A percentile compares a stretch with the other conserved stretches of the same genome.
phyloP scores from a whole-genome alignment of 129 eudicot species.

The Silybum marianum region DNA sequence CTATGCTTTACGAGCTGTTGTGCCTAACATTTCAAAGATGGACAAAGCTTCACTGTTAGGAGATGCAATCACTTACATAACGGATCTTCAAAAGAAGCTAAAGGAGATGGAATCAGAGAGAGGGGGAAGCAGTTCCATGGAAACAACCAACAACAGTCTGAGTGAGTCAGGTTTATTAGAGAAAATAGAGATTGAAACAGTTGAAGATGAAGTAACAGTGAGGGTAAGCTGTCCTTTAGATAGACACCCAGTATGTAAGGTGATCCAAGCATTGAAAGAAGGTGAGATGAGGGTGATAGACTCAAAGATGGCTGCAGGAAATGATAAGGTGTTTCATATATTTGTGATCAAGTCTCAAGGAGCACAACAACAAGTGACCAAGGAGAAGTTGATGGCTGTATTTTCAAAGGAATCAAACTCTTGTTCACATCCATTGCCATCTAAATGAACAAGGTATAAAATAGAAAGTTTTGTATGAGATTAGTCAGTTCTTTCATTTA shows the following conservation, averaged over 20 bases:
- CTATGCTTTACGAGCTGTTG: constrained; percentile 71
- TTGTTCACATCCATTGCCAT: neutral
- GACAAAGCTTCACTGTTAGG: constrained; percentile 82
- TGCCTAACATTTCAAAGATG: constrained; percentile 77
- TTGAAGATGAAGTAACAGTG: constrained; percentile 43
- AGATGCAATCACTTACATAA: constrained; percentile 79
- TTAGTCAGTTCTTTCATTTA: neutral
- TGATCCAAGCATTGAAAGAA: constrained; percentile 55
- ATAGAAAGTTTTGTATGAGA: constrained; percentile 5
- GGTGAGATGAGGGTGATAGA: constrained; percentile 46
- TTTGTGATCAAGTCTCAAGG: constrained; percentile 53
- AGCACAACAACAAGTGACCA: constrained; percentile 46
- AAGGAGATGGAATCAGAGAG: constrained; percentile 55
- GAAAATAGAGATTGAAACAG: constrained; percentile 46
- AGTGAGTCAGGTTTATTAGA: neutral
- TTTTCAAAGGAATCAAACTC: constrained; percentile 37
- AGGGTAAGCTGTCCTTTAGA: constrained; percentile 58
- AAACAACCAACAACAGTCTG: constrained; percentile 12
- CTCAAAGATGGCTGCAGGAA: constrained; percentile 49
- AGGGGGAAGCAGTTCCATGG: constrained; percentile 12
- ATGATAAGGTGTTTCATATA: constrained; percentile 55
- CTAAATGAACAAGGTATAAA: neutral
- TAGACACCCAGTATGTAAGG: constrained; percentile 50
- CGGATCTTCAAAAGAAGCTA: constrained; percentile 68
- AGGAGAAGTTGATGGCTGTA: constrained; percentile 53